phyloP scores from a whole-genome alignment of 108 stramenopile species.

The Chaetoceros muelleri region DNA sequence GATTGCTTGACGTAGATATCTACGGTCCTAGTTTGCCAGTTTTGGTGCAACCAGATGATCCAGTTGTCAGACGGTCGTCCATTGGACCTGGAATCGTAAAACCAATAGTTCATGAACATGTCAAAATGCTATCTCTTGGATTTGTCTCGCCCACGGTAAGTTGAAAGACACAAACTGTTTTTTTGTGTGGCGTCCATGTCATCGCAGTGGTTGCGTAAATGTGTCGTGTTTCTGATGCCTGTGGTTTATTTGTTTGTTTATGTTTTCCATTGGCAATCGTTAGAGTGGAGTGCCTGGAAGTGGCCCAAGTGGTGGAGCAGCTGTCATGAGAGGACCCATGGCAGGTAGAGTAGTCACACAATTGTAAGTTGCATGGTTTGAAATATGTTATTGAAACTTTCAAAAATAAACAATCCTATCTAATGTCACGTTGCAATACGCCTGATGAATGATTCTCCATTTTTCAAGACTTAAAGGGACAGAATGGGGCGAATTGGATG shows the following conservation, averaged over 20 bases:
- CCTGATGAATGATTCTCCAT: not conserved
- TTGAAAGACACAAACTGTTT: not conserved
- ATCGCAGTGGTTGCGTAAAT: not conserved
- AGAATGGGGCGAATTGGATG: conserved; percentile 98
- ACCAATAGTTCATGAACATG: conserved; percentile 75
- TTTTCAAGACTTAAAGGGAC: conserved; percentile 64
- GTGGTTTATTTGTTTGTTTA: conserved; percentile 5
- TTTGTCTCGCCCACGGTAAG: conserved; percentile 60
- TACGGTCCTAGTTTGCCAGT: conserved; percentile 94
- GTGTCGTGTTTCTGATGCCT: not conserved
- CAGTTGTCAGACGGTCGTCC: conserved; percentile 51
- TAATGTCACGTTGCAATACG: too few relatives aligned
- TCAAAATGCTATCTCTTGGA: conserved; percentile 80
- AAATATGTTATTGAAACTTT: too few relatives aligned
- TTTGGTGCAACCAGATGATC: conserved; percentile 67
- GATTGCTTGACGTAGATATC: conserved; percentile 95
- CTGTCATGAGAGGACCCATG: conserved; percentile 84
- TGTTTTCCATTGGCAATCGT: not conserved
- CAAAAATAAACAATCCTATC: too few relatives aligned
- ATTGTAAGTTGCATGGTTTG: conserved; percentile 51
- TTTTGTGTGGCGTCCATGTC: not conserved
- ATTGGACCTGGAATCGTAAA: conserved; percentile 62
- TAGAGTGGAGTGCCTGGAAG: conserved; percentile 82
- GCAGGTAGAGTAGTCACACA: conserved; percentile 88
- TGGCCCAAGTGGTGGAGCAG: conserved; percentile 55